Percentiles rank a stretch among this genome's conserved stretches.
phyloP scores from a whole-genome alignment of 331 rosid genomes.

The Rhamnella rubrinervis region DNA sequence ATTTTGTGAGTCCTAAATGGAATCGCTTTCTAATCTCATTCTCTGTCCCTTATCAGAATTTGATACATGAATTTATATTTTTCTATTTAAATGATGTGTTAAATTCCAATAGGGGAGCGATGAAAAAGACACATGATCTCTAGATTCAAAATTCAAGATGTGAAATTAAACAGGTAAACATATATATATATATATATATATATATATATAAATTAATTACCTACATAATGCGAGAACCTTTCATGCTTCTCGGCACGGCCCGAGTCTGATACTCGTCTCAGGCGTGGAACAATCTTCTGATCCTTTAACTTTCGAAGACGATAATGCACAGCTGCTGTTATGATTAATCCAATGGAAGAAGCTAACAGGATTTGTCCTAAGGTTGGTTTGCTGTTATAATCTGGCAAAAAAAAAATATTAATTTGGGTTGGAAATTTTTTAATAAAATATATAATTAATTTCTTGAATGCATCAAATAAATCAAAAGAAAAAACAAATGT shows the following conservation, averaged over 20 bases:
- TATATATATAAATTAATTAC: constrained; percentile 33
- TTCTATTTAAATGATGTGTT: too few relatives aligned
- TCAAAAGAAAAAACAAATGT: too few relatives aligned
- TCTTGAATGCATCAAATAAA: neutral
- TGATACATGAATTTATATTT: too few relatives aligned
- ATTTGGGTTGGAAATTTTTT: neutral
- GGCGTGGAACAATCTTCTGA: constrained; percentile 63
- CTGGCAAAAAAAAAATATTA: constrained; percentile 32
- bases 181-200: constrained; percentile 1
- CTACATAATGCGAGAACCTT: constrained; percentile 86
- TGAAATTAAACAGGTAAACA: neutral
- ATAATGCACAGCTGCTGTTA: constrained; percentile 60
- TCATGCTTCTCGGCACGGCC: constrained; percentile 60
- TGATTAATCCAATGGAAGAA: constrained; percentile 62
- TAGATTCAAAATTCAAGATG: too few relatives aligned
- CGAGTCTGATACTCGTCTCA: constrained; percentile 38
- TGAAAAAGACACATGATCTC: too few relatives aligned
- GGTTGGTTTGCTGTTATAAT: constrained; percentile 48
- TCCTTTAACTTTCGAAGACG: constrained; percentile 41
- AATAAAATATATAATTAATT: neutral
- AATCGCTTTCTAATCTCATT: too few relatives aligned
- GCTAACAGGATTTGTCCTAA: constrained; percentile 59
- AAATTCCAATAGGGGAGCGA: too few relatives aligned
- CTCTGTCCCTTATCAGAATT: too few relatives aligned
- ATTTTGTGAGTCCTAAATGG: neutral